phyloP scores from a whole-genome alignment of 257 asterid species.

The Rubia yunnanensis region DNA sequence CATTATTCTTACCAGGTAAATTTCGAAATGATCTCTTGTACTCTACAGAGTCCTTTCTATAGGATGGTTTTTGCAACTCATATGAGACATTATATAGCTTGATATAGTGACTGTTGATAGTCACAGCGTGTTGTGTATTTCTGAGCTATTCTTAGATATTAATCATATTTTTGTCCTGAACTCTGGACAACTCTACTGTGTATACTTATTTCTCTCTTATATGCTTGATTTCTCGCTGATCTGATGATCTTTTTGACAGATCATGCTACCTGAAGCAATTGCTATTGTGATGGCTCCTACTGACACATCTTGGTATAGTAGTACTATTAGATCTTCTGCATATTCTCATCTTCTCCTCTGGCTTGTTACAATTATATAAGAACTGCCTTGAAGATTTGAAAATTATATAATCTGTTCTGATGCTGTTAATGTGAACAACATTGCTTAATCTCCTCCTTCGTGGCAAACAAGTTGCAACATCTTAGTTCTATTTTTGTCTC shows the following conservation, averaged over 20 bases:
- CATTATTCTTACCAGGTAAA: constrained; percentile 97
- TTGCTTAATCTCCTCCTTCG: background rate
- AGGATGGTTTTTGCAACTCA: background rate
- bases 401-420: background rate
- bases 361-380: background rate
- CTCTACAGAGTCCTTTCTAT: background rate
- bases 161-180: background rate
- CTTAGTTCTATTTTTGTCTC: background rate
- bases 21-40: background rate
- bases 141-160: background rate
- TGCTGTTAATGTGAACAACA: background rate
- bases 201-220: background rate
- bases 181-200: background rate
- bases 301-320: constrained; percentile 36
- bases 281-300: constrained; percentile 99
- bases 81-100: background rate
- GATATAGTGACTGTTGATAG: background rate
- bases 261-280: constrained; percentile 92
- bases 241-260: constrained; percentile 33
- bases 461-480: background rate
- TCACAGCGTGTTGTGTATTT: background rate
- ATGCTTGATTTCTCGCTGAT: background rate
- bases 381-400: background rate
- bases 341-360: background rate
- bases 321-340: constrained; percentile 1